phyloP scores from a whole-genome alignment of 805 yeast genomes.

The Cephaloascus fragrans region DNA sequence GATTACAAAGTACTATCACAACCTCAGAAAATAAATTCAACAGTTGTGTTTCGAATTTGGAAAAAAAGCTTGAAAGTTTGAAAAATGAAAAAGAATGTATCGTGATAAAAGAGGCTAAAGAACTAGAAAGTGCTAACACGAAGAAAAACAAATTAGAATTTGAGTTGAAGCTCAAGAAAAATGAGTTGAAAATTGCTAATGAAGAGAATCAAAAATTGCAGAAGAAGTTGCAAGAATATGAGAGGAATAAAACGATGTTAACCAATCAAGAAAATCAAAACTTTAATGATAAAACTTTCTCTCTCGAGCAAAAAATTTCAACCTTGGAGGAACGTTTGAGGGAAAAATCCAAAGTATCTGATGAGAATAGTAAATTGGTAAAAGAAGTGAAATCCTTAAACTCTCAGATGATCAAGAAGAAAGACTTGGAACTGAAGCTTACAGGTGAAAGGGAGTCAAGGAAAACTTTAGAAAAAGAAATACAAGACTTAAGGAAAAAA shows the following conservation, averaged over 20 bases:
- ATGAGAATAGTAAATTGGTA: background rate
- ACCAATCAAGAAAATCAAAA: too few relatives aligned
- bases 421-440: background rate
- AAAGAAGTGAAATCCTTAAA: background rate
- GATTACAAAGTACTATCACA: background rate
- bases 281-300: too few relatives aligned
- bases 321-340: background rate
- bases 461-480: background rate
- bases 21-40: background rate
- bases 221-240: too few relatives aligned
- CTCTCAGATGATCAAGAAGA: background rate
- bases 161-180: background rate
- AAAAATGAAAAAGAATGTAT: background rate
- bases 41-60: background rate
- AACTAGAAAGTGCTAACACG: background rate
- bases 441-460: background rate
- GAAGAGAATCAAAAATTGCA: background rate
- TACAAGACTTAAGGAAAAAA: background rate
- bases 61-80: background rate
- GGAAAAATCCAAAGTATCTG: background rate
- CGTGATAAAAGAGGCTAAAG: background rate
- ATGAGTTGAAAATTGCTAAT: background rate
- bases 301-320: background rate
- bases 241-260: too few relatives aligned
- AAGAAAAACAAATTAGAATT: background rate